A percentile compares a stretch with the other conserved stretches of the same genome.
Conservation (phyloP, 2,329 filamentous ascomycete species). For the Cryphonectria japonica region DNA sequence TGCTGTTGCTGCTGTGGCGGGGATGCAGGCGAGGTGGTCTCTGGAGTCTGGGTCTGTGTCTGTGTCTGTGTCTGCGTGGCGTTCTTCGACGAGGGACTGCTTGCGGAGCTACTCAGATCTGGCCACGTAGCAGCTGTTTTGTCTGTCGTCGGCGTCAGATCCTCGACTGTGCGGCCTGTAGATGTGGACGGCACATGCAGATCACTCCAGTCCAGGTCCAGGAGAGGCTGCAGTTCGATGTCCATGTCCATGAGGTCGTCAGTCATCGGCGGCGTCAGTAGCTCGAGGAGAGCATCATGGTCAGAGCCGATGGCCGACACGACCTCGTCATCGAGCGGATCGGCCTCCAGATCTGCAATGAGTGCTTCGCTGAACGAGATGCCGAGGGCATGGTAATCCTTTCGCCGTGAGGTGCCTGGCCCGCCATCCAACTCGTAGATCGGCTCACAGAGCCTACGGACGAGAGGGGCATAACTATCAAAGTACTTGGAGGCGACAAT, state of each 20-base stretch:
- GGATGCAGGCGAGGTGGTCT: slow-evolving; percentile 16
- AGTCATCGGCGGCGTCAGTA: slow-evolving; percentile 26
- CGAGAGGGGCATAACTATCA: slow-evolving; percentile 45
- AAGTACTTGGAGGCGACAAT: slow-evolving; percentile 44
- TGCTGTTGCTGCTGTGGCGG: background rate
- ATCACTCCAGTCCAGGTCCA: background rate
- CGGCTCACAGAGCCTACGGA: slow-evolving; percentile 47
- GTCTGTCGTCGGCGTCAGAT: slow-evolving; percentile 20
- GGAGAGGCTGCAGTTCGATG: slow-evolving; percentile 19
- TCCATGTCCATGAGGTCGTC: slow-evolving; percentile 22
- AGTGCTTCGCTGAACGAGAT: slow-evolving; percentile 47
- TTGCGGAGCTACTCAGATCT: slow-evolving; percentile 8
- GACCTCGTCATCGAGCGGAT: slow-evolving; percentile 3
- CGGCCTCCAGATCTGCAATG: slow-evolving; percentile 37
- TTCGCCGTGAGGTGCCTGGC: slow-evolving; percentile 39
- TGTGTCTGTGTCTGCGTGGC: slow-evolving; percentile 1
- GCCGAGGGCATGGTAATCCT: slow-evolving; percentile 47
- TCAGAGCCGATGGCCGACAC: slow-evolving; percentile 22
- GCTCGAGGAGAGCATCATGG: slow-evolving; percentile 21
- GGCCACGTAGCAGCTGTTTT: slow-evolving; percentile 1
- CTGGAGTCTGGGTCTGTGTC: background rate
- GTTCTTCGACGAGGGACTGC: slow-evolving; percentile 9
- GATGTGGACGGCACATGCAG: slow-evolving; percentile 4
- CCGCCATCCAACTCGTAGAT: slow-evolving; percentile 45
- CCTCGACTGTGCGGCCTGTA: slow-evolving; percentile 4